A percentile compares a stretch with the other conserved stretches of the same genome.
phyloP scores from a whole-genome alignment of 1,284 basidiomycete species.

The Bondarzewia mesenterica region DNA sequence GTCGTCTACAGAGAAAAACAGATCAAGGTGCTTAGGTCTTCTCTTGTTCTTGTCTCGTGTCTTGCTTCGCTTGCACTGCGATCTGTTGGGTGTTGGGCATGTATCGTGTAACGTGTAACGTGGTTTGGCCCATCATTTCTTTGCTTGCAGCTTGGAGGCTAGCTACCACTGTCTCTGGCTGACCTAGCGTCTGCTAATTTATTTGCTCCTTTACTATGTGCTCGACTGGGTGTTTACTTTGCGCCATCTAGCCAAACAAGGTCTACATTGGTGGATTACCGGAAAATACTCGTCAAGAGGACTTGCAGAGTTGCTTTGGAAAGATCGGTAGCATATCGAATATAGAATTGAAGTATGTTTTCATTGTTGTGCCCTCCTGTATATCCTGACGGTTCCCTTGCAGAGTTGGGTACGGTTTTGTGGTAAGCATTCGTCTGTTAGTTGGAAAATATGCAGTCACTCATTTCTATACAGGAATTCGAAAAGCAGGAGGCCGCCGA shows the following conservation, averaged over 20 bases:
- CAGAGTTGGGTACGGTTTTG: conserved; percentile 79
- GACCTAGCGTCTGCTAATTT: conserved; percentile 15
- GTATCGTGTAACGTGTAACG: background rate
- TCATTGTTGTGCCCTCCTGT: background rate
- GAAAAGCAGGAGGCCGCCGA: conserved; percentile 71
- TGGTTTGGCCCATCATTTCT: conserved; percentile 13
- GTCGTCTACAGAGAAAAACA: conserved; percentile 67
- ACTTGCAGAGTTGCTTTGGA: conserved; percentile 75
- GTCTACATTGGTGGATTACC: conserved; percentile 84
- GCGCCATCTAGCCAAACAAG: conserved; percentile 75
- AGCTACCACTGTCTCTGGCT: conserved; percentile 10
- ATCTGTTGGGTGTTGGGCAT: conserved; percentile 13
- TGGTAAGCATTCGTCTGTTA: conserved; percentile 40
- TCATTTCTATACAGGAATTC: conserved; percentile 53
- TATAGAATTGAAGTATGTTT: conserved; percentile 75
- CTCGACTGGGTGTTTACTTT: conserved; percentile 57
- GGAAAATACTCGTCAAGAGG: conserved; percentile 75
- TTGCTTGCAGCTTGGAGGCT: conserved; percentile 12
- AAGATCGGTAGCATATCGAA: conserved; percentile 71
- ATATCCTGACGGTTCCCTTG: conserved; percentile 12
- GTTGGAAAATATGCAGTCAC: conserved; percentile 2
- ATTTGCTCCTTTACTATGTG: conserved; percentile 35
- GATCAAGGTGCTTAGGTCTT: conserved; percentile 83
- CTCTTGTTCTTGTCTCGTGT: conserved; percentile 32
- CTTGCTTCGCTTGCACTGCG: conserved; percentile 14